phyloP scores from a whole-genome alignment of 305 asterid genomes.

The Coffea humblotiana region DNA sequence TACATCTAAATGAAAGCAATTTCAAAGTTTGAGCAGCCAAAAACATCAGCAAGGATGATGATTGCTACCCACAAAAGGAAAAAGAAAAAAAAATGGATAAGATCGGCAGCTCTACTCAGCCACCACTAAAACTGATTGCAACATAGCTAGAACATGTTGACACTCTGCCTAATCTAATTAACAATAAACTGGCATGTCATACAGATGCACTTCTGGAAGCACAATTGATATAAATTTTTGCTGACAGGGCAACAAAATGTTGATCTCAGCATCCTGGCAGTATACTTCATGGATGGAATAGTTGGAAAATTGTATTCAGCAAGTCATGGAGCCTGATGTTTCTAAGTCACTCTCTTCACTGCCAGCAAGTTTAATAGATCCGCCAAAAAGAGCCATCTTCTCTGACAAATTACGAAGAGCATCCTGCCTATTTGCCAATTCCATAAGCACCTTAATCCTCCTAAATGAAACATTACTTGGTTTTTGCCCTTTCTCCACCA shows the following conservation, averaged over 20 bases:
- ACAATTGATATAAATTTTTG: no score
- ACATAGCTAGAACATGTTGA: background rate
- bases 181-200: no score
- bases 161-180: background rate
- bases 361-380: constrained; percentile 19
- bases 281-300: background rate
- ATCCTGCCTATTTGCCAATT: constrained; percentile 64
- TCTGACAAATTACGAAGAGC: constrained; percentile 47
- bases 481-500: constrained; percentile 79
- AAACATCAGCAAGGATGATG: background rate
- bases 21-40: background rate
- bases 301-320: background rate
- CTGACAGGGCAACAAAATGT: background rate
- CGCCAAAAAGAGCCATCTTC: constrained; percentile 67
- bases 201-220: background rate
- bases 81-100: background rate
- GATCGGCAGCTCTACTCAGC: background rate
- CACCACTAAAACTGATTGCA: background rate
- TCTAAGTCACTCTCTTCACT: constrained; percentile 12
- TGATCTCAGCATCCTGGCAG: background rate
- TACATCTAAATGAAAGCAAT: background rate
- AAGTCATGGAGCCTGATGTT: constrained; percentile 1
- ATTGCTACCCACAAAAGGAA: background rate
- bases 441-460: constrained; percentile 92
- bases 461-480: constrained; percentile 72